Evolutionary conservation across 345 rosid genomes (phyloP).

Genomic region (Draba incana): DNA sequence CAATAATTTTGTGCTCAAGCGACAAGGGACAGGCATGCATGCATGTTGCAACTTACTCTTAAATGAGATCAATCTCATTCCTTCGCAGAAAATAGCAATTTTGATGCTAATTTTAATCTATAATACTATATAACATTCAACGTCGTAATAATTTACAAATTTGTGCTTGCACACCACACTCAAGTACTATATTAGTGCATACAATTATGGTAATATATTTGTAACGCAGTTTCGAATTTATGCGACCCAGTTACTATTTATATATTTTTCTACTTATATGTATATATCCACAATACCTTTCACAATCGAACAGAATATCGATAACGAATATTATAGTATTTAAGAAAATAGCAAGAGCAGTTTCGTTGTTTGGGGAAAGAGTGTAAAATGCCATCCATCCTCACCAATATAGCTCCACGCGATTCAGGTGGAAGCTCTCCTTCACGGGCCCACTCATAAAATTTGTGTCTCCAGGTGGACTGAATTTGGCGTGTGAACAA

Average conservation of each 20-base stretch:
- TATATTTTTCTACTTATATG: background rate
- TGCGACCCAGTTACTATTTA: background rate
- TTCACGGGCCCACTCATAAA: no score
- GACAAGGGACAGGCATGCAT: constrained; percentile 24
- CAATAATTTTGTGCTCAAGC: background rate
- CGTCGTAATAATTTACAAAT: background rate
- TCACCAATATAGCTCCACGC: no score
- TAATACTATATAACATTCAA: background rate
- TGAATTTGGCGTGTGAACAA: no score
- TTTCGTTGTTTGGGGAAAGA: no score
- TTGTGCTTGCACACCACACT: background rate
- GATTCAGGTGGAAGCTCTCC: no score
- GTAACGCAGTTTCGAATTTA: background rate
- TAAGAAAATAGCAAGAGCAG: no score
- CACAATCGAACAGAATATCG: constrained; percentile 6
- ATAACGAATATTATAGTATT: no score
- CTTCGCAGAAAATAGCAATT: background rate
- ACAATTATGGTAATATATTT: background rate
- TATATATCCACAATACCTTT: constrained; percentile 12
- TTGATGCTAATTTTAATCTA: background rate
- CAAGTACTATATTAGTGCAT: background rate
- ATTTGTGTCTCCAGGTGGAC: no score
- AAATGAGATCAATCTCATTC: background rate
- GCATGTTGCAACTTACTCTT: constrained; percentile 6
- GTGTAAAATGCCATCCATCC: no score